These are phyloP conservation scores for Claviceps sp. DNA, from an alignment of 2,329 filamentous ascomycete species.

Conservation along the genomic window DNA sequence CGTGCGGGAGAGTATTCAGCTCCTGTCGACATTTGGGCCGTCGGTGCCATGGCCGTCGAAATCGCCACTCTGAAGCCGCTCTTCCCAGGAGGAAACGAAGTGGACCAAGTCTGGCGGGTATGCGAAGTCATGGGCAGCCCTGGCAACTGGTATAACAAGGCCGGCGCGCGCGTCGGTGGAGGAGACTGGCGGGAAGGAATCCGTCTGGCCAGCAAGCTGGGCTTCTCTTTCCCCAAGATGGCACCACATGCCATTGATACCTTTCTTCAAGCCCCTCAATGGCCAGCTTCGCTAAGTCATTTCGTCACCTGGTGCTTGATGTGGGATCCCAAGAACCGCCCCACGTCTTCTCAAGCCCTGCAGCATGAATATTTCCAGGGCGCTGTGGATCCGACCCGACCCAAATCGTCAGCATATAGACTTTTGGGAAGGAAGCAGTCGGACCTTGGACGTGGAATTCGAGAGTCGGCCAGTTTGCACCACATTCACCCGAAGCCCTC, in stretches of 20 bases:
- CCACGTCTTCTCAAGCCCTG: conserved; percentile 86
- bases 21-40: conserved; percentile 95
- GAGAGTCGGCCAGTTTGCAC: conserved; percentile 41
- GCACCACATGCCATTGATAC: conserved; percentile 93
- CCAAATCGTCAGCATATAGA: conserved; percentile 78
- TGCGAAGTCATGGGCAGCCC: conserved; percentile 99
- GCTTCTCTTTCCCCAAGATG: conserved; percentile 99
- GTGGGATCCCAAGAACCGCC: conserved; percentile 91
- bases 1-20: conserved; percentile 94
- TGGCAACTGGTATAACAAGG: conserved; percentile 94
- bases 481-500: conserved; percentile 72
- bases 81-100: conserved; percentile 95
- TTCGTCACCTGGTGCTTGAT: conserved; percentile 98
- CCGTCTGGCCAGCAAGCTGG: conserved; percentile 82
- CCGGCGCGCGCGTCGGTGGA: conserved; percentile 73
- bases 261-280: conserved; percentile 79
- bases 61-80: conserved; percentile 92
- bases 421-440: conserved; percentile 85
- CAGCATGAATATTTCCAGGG: conserved; percentile 91
- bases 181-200: conserved; percentile 97
- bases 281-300: conserved; percentile 74
- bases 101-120: conserved; percentile 96
- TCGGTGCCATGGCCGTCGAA: conserved; percentile 97
- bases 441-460: conserved; percentile 56
- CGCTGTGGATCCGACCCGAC: conserved; percentile 78